Evolutionary conservation across 2,329 filamentous ascomycete species (phyloP).

Genomic region (Aureobasidium sp.): DNA sequence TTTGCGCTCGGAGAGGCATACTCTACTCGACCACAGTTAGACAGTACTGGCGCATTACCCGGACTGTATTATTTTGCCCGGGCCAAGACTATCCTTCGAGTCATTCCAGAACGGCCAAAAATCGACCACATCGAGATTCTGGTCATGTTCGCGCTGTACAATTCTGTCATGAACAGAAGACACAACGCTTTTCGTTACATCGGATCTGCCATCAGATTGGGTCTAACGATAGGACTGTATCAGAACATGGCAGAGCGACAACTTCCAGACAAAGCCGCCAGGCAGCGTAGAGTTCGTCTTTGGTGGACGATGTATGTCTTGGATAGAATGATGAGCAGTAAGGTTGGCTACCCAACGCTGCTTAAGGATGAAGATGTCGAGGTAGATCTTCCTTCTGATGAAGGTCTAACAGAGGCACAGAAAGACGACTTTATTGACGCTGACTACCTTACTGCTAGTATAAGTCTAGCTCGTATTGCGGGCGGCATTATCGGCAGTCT

Average conservation of each 20-base stretch:
- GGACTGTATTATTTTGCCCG: constrained; percentile 40
- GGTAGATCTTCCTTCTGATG: constrained; percentile 37
- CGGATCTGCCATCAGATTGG: constrained; percentile 39
- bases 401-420: constrained; percentile 24
- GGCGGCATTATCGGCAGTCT: constrained; percentile 26
- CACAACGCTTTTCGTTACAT: constrained; percentile 40
- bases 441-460: constrained; percentile 34
- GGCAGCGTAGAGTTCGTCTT: constrained; percentile 29
- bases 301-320: constrained; percentile 33
- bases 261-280: constrained; percentile 31
- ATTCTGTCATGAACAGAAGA: constrained; percentile 39
- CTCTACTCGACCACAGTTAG: constrained; percentile 34
- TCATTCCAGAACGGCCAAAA: constrained; percentile 38
- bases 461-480: constrained; percentile 34
- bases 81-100: constrained; percentile 34
- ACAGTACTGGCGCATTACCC: constrained; percentile 32
- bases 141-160: constrained; percentile 42
- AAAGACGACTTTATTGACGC: constrained; percentile 30
- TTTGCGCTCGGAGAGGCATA: constrained; percentile 44
- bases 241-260: constrained; percentile 35
- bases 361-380: constrained; percentile 33
- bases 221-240: constrained; percentile 41
- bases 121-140: constrained; percentile 41
- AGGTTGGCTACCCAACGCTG: constrained; percentile 29
- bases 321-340: constrained; percentile 31